These are phyloP conservation scores for Firmiana major DNA, from an alignment of 345 rosid species.

Conservation along the genomic window DNA sequence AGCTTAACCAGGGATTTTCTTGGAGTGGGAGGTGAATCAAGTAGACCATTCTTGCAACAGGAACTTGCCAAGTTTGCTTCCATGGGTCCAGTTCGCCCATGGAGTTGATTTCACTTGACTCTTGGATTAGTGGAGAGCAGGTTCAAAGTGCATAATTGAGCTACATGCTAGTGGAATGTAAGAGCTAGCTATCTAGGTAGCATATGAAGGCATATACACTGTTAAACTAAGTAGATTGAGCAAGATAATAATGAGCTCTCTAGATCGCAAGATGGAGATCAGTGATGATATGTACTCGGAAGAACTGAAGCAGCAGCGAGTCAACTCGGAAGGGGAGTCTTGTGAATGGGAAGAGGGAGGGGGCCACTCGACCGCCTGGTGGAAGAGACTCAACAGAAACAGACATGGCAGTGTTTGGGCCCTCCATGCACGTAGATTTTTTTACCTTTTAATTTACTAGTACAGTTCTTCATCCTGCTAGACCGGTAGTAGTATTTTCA, in stretches of 20 bases:
- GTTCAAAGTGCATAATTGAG: not conserved
- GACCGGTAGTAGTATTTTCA: not conserved
- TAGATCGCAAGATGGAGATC: not conserved
- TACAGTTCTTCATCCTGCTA: not conserved
- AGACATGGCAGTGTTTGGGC: constrained; percentile 14
- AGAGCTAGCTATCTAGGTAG: not conserved
- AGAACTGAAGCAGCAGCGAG: constrained; percentile 1
- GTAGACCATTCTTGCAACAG: constrained; percentile 34
- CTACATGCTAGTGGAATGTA: not conserved
- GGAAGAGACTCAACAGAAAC: constrained; percentile 6
- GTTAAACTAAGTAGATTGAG: not conserved
- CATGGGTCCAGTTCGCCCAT: constrained; percentile 26
- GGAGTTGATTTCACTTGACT: not conserved
- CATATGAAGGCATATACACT: not conserved
- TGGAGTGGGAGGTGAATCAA: constrained; percentile 48
- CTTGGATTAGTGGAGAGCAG: not conserved
- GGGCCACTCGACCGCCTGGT: constrained; percentile 1
- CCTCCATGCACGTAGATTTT: constrained; percentile 22
- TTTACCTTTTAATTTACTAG: not conserved
- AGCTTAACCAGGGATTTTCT: constrained; percentile 69
- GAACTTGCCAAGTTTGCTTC: constrained; percentile 38
- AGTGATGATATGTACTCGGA: not conserved
- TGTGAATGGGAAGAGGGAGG: not conserved
- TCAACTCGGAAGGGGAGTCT: not conserved
- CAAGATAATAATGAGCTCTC: not conserved